phyloP scores from a whole-genome alignment of 768 basidiomycete species.

The Kwoniella bestiolae region DNA sequence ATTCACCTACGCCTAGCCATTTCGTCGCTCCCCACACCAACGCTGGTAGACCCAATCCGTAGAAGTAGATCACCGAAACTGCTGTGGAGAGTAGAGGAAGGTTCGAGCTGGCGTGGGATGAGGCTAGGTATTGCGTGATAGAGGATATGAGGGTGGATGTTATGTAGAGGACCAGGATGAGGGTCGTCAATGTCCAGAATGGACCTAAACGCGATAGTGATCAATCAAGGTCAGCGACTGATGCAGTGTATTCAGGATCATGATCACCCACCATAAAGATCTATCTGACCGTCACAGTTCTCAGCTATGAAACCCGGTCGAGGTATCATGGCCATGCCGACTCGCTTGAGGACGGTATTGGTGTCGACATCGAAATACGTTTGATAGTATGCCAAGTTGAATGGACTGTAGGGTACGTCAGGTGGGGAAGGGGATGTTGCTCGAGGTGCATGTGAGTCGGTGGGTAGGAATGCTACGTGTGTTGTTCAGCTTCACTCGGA shows the following conservation, averaged over 20 bases:
- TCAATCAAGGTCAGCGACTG: too few relatives aligned
- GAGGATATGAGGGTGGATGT: constrained; percentile 90
- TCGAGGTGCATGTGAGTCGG: constrained; percentile 27
- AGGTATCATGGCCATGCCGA: constrained; percentile 49
- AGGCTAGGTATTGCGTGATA: constrained; percentile 80
- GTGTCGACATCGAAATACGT: constrained; percentile 55
- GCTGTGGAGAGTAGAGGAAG: constrained; percentile 83
- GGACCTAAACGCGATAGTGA: constrained; percentile 75
- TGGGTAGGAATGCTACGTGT: constrained; percentile 19
- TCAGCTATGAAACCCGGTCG: constrained; percentile 50
- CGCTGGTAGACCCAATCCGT: constrained; percentile 80
- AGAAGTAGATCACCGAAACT: constrained; percentile 75
- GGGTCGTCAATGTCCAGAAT: constrained; percentile 96
- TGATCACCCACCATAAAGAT: constrained; percentile 57
- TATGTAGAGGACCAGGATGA: constrained; percentile 89
- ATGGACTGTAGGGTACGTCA: constrained; percentile 49
- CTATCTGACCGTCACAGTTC: constrained; percentile 54
- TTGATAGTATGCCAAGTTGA: constrained; percentile 56
- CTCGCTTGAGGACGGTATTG: constrained; percentile 45
- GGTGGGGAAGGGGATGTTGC: constrained; percentile 26
- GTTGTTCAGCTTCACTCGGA: too few relatives aligned
- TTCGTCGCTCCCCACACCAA: constrained; percentile 81
- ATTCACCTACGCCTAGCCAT: constrained; percentile 86
- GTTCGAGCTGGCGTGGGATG: constrained; percentile 59
- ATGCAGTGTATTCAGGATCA: too few relatives aligned